Base-by-base conservation (phyloP, 1,284 basidiomycete species). In the Melampsora larici-populina region DNA sequence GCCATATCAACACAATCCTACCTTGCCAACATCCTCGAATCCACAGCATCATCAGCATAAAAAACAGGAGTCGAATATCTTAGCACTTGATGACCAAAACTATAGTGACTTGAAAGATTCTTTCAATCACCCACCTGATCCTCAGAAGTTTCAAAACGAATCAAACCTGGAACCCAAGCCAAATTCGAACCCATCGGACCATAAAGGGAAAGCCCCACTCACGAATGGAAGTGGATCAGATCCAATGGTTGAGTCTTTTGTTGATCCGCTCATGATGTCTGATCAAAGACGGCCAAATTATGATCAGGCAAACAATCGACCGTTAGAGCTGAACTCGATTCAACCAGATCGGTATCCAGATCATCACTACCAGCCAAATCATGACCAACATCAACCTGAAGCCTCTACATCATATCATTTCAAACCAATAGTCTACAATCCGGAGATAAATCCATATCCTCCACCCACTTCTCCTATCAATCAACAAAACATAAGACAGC, bases 401-500 rank as follows among this genome's bases (percentile, higher is more conserved):
- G 18, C 51, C 2, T 55, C 51, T 6, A 55, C 51, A 55, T 55
- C 51, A 55, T 55, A 55, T 24, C 18, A 18, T 6, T 55, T 55
- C 6, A 74, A 65, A 40, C 71, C 71, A 31, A n/a, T 74, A 51
- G 63, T 74, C 48, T 74, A 74, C 64, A 62, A 74, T 40, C 71
- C 71, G 0, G 64, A 74, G 18, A 74, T 64, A 62, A 74, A 74
- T 51, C 71, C 71, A 15, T 74, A 74, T 40, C 71, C 71, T n/a
- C 71, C 71, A 48, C 71, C 71, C 11, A 62, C 49, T 55, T 18
- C 51, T 24, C 51, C 17, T 18, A 24, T 55, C 51, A 24, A 55
- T 24, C 51, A 55, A 55, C 17, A 36, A 36, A 36, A 36, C 36
- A 9, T 36, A 9, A 36, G 9, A 36, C 36, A 36, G 36, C 36